Percentiles rank a stretch among this genome's conserved stretches.
phyloP scores from a whole-genome alignment of 108 stramenopile species.

The Phaeodactylum tricornutum region DNA sequence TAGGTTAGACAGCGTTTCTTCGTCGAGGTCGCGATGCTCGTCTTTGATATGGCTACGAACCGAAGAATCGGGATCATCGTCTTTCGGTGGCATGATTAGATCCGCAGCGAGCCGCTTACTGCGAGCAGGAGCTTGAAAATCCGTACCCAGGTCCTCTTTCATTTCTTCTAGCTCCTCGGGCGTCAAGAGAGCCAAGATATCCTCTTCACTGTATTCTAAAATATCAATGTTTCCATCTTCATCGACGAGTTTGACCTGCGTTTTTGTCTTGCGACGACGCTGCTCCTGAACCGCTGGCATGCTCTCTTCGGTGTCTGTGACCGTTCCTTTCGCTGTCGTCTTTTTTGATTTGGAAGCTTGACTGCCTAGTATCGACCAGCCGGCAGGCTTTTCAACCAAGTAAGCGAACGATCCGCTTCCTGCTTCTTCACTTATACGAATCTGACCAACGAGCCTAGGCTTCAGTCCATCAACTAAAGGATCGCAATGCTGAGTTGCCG shows the following conservation, averaged over 20 bases:
- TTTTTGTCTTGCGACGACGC: neutral
- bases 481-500: constrained; percentile 46
- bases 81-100: too few relatives aligned
- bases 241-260: constrained; percentile 4
- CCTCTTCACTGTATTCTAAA: constrained; percentile 59
- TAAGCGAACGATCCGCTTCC: constrained; percentile 48
- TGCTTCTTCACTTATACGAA: constrained; percentile 35
- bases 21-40: too few relatives aligned
- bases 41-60: too few relatives aligned
- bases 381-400: constrained; percentile 63
- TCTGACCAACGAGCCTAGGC: constrained; percentile 35
- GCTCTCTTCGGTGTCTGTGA: neutral
- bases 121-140: too few relatives aligned
- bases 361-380: constrained; percentile 69
- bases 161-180: constrained; percentile 26
- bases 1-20: neutral
- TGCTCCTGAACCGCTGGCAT: neutral
- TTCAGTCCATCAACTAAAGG: constrained; percentile 26
- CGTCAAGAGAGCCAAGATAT: constrained; percentile 56
- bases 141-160: constrained; percentile 1
- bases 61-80: too few relatives aligned
- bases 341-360: neutral
- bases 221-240: constrained; percentile 43
- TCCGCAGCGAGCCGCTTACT: too few relatives aligned
- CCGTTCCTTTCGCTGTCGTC: constrained; percentile 3